These are phyloP conservation scores for Geranomyces michiganensis DNA, from an alignment of 192 early-diverging fungal species.

Conservation along the genomic window DNA sequence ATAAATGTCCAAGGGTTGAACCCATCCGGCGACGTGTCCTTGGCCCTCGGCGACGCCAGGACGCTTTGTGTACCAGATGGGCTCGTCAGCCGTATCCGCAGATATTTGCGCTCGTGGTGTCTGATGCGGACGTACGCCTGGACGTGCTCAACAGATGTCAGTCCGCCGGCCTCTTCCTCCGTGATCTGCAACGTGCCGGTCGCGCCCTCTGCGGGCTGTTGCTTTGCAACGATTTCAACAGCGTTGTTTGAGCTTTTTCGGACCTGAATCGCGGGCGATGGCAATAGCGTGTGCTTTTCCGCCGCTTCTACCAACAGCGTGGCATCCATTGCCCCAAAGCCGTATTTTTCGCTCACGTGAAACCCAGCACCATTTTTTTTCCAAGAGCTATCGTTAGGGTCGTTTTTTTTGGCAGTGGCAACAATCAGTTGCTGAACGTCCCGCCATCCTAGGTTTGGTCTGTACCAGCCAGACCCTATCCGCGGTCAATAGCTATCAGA, in stretches of 20 bases:
- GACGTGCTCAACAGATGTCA: constrained; percentile 80
- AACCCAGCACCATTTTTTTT: constrained; percentile 65
- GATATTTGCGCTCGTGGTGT: constrained; percentile 53
- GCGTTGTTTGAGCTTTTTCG: constrained; percentile 42
- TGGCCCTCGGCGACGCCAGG: constrained; percentile 47
- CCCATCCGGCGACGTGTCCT: constrained; percentile 43
- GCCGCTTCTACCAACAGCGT: constrained; percentile 78
- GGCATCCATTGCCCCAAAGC: constrained; percentile 89
- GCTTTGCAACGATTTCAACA: constrained; percentile 48
- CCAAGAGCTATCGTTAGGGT: constrained; percentile 77
- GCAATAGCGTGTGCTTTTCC: constrained; percentile 61
- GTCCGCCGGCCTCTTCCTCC: constrained; percentile 45
- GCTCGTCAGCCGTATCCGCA: constrained; percentile 44
- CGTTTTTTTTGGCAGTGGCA: constrained; percentile 71
- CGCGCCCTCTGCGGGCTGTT: background rate
- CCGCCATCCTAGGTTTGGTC: constrained; percentile 92
- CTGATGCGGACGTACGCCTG: constrained; percentile 79
- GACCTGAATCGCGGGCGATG: constrained; percentile 61
- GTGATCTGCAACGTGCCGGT: constrained; percentile 40
- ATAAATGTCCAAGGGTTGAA: constrained; percentile 62
- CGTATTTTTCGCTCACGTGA: constrained; percentile 89
- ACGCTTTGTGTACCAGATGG: constrained; percentile 47
- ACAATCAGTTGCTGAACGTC: constrained; percentile 89
- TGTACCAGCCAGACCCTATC: constrained; percentile 8
- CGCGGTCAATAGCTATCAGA: too few relatives aligned